A percentile compares a stretch with the other conserved stretches of the same genome.
Conservation (phyloP, 139 green algal species). For the Chlorella sp. region DNA sequence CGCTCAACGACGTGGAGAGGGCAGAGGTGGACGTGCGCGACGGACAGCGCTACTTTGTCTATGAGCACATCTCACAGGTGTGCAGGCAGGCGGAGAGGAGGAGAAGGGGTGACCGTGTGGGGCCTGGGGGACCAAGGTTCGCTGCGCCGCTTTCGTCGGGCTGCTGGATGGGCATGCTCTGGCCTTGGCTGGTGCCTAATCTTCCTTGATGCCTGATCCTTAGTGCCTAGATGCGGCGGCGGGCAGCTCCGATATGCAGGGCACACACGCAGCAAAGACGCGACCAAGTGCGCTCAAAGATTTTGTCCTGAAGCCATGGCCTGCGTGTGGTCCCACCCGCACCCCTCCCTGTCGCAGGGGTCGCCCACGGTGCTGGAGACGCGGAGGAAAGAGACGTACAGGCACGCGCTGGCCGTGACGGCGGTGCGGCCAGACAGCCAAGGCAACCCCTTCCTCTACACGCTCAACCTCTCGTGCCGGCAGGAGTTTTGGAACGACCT, state of each 20-base stretch:
- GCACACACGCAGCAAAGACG: too few relatives aligned
- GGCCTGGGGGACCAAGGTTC: background rate
- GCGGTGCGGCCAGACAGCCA: conserved; percentile 38
- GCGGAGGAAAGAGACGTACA: conserved; percentile 43
- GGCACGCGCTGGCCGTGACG: conserved; percentile 64
- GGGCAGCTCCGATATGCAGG: background rate
- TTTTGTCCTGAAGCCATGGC: too few relatives aligned
- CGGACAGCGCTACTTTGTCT: conserved; percentile 56
- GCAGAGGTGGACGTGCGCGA: conserved; percentile 27
- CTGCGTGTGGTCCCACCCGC: too few relatives aligned
- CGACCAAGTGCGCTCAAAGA: too few relatives aligned
- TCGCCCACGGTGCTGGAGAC: background rate
- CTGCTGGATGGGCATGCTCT: background rate
- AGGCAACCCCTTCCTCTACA: conserved; percentile 73
- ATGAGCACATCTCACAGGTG: conserved; percentile 73
- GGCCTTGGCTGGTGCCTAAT: background rate
- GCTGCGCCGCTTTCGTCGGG: background rate
- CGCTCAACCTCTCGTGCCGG: conserved; percentile 69
- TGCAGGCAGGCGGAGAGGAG: background rate
- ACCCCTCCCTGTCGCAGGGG: background rate
- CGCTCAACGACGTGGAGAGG: conserved; percentile 66
- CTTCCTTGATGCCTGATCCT: background rate
- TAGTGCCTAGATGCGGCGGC: background rate
- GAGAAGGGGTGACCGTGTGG: too few relatives aligned
- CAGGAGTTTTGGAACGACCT: conserved; percentile 54